phyloP scores from a whole-genome alignment of 176 grass and related monocot genomes.

The Secale cereale region DNA sequence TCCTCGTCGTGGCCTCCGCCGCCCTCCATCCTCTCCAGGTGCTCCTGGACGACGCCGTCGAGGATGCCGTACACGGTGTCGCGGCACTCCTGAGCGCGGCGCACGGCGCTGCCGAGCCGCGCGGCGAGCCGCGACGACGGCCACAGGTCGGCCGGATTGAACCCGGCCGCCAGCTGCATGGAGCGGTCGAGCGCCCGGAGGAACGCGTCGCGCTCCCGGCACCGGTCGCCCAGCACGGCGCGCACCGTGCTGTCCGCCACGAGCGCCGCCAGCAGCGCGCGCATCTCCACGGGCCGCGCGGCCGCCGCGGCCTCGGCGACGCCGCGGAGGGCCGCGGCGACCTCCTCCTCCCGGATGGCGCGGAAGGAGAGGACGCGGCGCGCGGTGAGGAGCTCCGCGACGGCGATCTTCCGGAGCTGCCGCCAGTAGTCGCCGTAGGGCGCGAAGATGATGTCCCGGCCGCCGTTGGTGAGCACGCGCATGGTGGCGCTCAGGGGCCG shows the following conservation, averaged over 20 bases:
- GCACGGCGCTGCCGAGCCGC: background rate
- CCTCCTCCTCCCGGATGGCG: background rate
- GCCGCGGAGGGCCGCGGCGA: background rate
- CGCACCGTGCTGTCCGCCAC: background rate
- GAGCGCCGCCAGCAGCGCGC: background rate
- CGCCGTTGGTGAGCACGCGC: background rate
- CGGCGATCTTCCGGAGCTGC: background rate
- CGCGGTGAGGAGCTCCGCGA: background rate
- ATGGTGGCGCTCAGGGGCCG: background rate
- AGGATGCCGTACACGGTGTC: background rate
- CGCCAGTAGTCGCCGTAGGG: background rate
- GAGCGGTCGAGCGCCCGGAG: background rate
- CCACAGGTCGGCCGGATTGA: background rate
- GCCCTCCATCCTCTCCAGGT: background rate
- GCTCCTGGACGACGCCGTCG: background rate
- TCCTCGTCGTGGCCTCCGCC: background rate
- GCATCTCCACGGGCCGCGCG: background rate
- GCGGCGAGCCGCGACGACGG: background rate
- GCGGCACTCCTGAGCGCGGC: background rate
- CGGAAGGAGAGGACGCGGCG: background rate
- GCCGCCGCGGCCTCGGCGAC: no score
- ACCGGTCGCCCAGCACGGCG: background rate
- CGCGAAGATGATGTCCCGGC: background rate
- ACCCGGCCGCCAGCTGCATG: background rate
- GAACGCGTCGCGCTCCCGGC: background rate